These are phyloP conservation scores for Arachnopeziza araneosa DNA, from an alignment of 2,329 filamentous ascomycete species.

Conservation along the genomic window DNA sequence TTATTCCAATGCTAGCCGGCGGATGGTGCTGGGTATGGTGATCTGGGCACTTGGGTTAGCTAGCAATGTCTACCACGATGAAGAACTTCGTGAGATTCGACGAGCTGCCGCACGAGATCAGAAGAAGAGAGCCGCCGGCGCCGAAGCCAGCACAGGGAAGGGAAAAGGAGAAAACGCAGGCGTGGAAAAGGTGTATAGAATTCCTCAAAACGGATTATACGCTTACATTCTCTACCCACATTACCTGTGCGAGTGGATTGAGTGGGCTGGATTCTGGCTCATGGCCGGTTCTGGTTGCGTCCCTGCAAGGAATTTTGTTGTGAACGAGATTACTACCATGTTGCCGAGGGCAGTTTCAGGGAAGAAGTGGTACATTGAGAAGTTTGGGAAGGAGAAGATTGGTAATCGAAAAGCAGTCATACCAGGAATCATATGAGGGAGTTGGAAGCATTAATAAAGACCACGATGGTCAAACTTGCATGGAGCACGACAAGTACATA, in stretches of 20 bases:
- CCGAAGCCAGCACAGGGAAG: conserved; percentile 39
- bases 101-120: conserved; percentile 60
- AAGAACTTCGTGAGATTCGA: conserved; percentile 81
- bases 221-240: conserved; percentile 81
- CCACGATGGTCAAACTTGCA: not conserved
- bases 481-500: no score
- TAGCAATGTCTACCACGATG: conserved; percentile 84
- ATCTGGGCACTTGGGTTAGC: conserved; percentile 73
- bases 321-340: conserved; percentile 91
- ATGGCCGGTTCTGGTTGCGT: conserved; percentile 60
- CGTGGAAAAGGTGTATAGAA: conserved; percentile 78
- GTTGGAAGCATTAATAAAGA: not conserved
- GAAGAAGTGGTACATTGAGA: conserved; percentile 78
- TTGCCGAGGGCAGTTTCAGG: conserved; percentile 77
- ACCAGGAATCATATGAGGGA: conserved; percentile 37
- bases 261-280: conserved; percentile 89
- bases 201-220: conserved; percentile 82
- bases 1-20: conserved; percentile 32
- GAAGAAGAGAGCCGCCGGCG: conserved; percentile 35
- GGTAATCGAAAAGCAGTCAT: conserved; percentile 68
- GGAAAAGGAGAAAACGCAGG: conserved; percentile 29
- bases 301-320: conserved; percentile 73
- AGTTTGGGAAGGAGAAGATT: conserved; percentile 81
- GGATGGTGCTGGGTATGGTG: conserved; percentile 58
- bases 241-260: conserved; percentile 94